These are phyloP conservation scores for Tuber microsphaerosporum DNA, from an alignment of 495 filamentous ascomycete species.

Conservation along the genomic window DNA sequence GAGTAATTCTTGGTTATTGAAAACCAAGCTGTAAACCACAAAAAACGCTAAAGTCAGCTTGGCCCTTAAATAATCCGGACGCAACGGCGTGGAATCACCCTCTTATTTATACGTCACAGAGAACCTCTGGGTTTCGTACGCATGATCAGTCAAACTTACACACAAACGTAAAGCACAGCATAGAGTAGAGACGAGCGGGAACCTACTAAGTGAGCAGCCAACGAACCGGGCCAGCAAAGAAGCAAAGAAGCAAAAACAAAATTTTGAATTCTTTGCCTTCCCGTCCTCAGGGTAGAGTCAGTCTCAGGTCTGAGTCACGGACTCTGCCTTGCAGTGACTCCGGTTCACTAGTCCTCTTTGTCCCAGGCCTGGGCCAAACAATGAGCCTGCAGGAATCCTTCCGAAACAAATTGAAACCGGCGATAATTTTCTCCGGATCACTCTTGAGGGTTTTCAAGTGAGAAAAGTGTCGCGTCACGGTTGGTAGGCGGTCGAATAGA, in stretches of 20 bases:
- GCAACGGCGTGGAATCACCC: slow-evolving; percentile 27
- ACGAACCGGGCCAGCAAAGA: slow-evolving; percentile 7
- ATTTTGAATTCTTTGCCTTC: slow-evolving; percentile 27
- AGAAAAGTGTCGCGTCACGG: slow-evolving; percentile 20
- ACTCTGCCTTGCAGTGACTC: slow-evolving; percentile 30
- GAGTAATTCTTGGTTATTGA: slow-evolving; percentile 12
- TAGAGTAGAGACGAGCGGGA: slow-evolving; percentile 17
- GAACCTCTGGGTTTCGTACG: slow-evolving; percentile 26
- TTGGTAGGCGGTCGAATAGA: slow-evolving; percentile 19
- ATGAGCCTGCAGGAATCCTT: slow-evolving; percentile 35
- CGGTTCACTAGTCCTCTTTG: slow-evolving; percentile 25
- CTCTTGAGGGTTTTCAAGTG: slow-evolving; percentile 9
- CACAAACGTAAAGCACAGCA: slow-evolving; percentile 25
- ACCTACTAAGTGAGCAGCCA: slow-evolving; percentile 18
- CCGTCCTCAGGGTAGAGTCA: slow-evolving; percentile 13
- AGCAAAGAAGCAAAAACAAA: slow-evolving; percentile 8
- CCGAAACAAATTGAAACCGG: slow-evolving; percentile 26
- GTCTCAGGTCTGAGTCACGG: slow-evolving; percentile 24
- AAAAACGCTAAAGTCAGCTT: slow-evolving; percentile 24
- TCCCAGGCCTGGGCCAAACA: slow-evolving; percentile 28
- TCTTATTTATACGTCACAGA: slow-evolving; percentile 33
- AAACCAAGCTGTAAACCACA: slow-evolving; percentile 18
- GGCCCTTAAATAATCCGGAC: slow-evolving; percentile 18
- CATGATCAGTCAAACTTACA: slow-evolving; percentile 33
- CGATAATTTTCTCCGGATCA: slow-evolving; percentile 14